A percentile compares a stretch with the other conserved stretches of the same genome.
Evolutionary conservation across 352 stramenopile genomes (phyloP).

Genomic region (Poterioochromonas sp.): DNA sequence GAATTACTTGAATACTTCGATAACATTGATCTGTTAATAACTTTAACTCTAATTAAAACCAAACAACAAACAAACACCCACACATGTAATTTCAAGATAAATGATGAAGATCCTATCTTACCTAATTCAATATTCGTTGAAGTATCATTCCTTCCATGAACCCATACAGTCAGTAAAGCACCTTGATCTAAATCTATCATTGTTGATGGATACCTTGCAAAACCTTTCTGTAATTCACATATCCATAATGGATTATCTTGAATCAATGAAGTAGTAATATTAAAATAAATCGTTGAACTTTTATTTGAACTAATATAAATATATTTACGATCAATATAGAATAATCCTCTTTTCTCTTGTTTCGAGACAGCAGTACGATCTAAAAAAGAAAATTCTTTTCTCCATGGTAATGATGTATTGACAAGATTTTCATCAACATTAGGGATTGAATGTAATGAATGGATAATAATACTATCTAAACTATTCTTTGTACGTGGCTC

Average conservation of each 20-base stretch:
- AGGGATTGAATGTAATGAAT: not conserved
- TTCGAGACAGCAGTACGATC: not conserved
- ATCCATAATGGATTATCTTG: not conserved
- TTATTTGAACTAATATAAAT: not conserved
- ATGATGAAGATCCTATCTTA: too few species aligned
- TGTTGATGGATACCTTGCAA: not conserved
- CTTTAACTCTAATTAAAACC: not conserved
- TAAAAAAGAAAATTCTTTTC: not conserved
- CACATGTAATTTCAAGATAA: not conserved
- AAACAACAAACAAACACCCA: not conserved
- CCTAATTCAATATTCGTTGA: too few species aligned
- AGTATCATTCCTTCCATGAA: too few species aligned
- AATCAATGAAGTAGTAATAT: not conserved
- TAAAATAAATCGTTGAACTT: not conserved
- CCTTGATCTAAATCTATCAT: not conserved
- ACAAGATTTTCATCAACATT: not conserved
- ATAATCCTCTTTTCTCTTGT: not conserved
- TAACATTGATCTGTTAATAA: slow-evolving; percentile 27
- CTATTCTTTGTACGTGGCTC: not conserved
- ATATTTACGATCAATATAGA: slow-evolving; percentile 27
- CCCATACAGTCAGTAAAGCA: not conserved
- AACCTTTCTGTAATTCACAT: slow-evolving; percentile 18
- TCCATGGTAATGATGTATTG: not conserved
- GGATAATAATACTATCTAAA: not conserved
- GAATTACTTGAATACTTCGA: not conserved